Conservation (phyloP, 352 stramenopile species). For the Pythium utonaiense region DNA sequence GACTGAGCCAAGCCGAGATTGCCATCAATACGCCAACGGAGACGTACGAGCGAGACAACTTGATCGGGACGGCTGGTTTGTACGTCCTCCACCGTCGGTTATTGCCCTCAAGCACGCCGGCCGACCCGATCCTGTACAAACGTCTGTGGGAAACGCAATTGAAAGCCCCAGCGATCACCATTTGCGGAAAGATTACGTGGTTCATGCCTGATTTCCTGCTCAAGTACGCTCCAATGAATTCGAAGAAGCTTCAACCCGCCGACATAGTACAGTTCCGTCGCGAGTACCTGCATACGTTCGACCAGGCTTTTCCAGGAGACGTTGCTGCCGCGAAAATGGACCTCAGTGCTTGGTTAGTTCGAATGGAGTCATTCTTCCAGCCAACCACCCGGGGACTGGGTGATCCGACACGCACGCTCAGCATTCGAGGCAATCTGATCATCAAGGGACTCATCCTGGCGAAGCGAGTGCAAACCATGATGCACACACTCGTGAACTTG, state of each 20-base stretch:
- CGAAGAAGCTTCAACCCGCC: conserved; percentile 75
- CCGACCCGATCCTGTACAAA: conserved; percentile 89
- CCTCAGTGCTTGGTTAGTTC: conserved; percentile 79
- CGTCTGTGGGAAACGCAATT: conserved; percentile 87
- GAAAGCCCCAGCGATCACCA: conserved; percentile 78
- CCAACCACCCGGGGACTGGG: conserved; percentile 72
- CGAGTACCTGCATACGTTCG: conserved; percentile 74
- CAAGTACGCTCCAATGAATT: conserved; percentile 78
- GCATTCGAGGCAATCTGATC: conserved; percentile 87
- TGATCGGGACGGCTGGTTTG: conserved; percentile 86
- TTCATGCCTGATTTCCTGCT: conserved; percentile 86
- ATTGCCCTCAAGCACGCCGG: conserved; percentile 75
- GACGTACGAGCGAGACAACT: conserved; percentile 83
- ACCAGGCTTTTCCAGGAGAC: conserved; percentile 74
- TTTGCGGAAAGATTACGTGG: conserved; percentile 84
- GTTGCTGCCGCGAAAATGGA: conserved; percentile 80
- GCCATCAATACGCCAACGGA: conserved; percentile 83
- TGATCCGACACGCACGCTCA: conserved; percentile 67
- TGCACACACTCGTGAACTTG: conserved; percentile 86
- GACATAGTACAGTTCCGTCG: conserved; percentile 77
- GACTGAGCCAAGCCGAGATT: conserved; percentile 55
- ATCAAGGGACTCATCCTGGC: conserved; percentile 89
- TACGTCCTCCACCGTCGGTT: conserved; percentile 88
- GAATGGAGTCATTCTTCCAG: conserved; percentile 88
- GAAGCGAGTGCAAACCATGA: conserved; percentile 87